Evolutionary conservation across 371 early-diverging fungal genomes (phyloP).

Genomic region (Rhizopus stolonifer): DNA sequence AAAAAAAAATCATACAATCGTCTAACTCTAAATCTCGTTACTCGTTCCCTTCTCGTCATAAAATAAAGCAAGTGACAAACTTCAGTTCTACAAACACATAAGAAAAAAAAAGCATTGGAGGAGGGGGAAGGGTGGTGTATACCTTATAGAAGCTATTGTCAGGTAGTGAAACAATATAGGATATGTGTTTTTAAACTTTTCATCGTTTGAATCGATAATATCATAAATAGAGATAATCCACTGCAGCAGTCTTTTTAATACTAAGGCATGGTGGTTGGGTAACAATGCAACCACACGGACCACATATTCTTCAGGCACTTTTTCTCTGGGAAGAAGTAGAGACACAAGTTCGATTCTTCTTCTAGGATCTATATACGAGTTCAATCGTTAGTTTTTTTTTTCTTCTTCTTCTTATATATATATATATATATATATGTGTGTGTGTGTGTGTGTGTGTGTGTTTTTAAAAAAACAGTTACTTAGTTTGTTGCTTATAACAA

Average conservation of each 20-base stretch:
- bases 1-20: slow-evolving; percentile 50
- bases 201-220: slow-evolving; percentile 33
- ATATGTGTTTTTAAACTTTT: slow-evolving; percentile 42
- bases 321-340: slow-evolving; percentile 46
- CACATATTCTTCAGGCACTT: slow-evolving; percentile 36
- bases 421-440: too few relatives aligned
- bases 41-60: slow-evolving; percentile 49
- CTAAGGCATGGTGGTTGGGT: slow-evolving; percentile 23
- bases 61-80: slow-evolving; percentile 58
- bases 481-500: slow-evolving; percentile 15
- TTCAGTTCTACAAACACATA: slow-evolving; percentile 25
- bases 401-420: slow-evolving; percentile 1
- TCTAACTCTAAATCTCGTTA: slow-evolving; percentile 49
- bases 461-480: too few relatives aligned
- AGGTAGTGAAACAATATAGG: slow-evolving; percentile 51
- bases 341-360: slow-evolving; percentile 21
- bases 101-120: too few relatives aligned
- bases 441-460: too few relatives aligned
- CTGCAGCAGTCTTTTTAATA: slow-evolving; percentile 24
- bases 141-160: slow-evolving; percentile 37
- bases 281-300: slow-evolving; percentile 41
- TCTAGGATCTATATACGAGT: neutral
- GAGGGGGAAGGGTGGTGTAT: too few relatives aligned
- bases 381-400: neutral
- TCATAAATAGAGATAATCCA: slow-evolving; percentile 56